Evolutionary conservation across 805 yeast genomes (phyloP).

Genomic region (Saccharomycopsis capsularis): DNA sequence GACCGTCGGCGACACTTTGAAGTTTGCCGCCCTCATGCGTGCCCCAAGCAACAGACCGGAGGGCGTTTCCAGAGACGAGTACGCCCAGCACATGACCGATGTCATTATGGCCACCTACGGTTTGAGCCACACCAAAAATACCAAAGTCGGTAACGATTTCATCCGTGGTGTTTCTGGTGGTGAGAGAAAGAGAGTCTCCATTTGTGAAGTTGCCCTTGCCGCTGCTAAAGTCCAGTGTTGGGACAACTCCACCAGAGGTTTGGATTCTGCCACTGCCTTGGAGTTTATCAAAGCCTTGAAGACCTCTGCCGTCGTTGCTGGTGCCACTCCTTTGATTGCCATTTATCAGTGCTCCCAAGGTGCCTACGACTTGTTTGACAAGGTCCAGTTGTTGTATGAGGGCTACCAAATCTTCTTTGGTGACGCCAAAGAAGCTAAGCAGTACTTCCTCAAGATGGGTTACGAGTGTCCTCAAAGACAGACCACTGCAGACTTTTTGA

Average conservation of each 20-base stretch:
- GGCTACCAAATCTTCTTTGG: slow-evolving; percentile 54
- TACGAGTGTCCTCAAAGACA: slow-evolving; percentile 49
- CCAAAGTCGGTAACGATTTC: slow-evolving; percentile 60
- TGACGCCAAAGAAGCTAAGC: slow-evolving; percentile 37
- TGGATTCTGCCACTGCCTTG: slow-evolving; percentile 56
- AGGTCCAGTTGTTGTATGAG: slow-evolving; percentile 46
- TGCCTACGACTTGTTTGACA: slow-evolving; percentile 48
- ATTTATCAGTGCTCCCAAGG: slow-evolving; percentile 54
- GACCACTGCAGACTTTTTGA: slow-evolving; percentile 53
- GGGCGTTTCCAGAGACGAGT: slow-evolving; percentile 43
- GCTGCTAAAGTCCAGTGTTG: slow-evolving; percentile 46
- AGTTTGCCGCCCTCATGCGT: slow-evolving; percentile 46
- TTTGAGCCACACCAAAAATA: slow-evolving; percentile 47
- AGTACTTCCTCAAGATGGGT: slow-evolving; percentile 47
- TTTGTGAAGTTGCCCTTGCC: slow-evolving; percentile 50
- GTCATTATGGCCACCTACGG: slow-evolving; percentile 48
- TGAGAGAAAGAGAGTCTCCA: slow-evolving; percentile 69
- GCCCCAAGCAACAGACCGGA: slow-evolving; percentile 52
- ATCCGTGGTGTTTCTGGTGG: slow-evolving; percentile 73
- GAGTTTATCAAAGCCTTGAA: slow-evolving; percentile 50
- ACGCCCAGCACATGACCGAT: slow-evolving; percentile 42
- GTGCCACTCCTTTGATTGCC: slow-evolving; percentile 53
- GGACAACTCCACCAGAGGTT: slow-evolving; percentile 62
- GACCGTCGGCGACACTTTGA: slow-evolving; percentile 54
- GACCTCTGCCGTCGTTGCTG: slow-evolving; percentile 41